Conservation (phyloP, 2,329 filamentous ascomycete genomes). For the Pochonia chlamydosporia region DNA sequence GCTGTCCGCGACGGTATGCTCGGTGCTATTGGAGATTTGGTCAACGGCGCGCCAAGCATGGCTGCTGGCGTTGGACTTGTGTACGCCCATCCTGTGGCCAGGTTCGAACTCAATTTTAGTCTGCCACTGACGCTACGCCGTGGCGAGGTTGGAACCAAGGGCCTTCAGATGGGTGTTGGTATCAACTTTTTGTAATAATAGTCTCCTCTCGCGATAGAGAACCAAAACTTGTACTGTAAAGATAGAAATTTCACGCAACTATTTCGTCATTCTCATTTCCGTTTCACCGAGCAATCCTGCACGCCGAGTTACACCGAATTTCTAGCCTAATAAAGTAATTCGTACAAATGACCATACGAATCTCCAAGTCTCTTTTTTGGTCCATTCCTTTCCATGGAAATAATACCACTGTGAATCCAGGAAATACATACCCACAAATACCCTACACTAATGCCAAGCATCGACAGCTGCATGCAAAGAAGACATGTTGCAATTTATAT, state of each 20-base stretch:
- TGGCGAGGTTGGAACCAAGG: constrained; percentile 85
- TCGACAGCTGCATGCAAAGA: too few relatives aligned
- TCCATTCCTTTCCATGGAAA: too few relatives aligned
- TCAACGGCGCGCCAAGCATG: constrained; percentile 72
- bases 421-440: too few relatives aligned
- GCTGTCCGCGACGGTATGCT: constrained; percentile 49
- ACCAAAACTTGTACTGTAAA: not conserved
- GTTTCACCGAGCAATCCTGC: too few relatives aligned
- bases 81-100: constrained; percentile 87
- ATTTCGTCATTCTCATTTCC: not conserved
- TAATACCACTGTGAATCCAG: too few relatives aligned
- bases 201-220: not conserved
- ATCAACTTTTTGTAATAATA: constrained; percentile 78
- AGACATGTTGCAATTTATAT: too few relatives aligned
- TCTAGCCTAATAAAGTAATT: too few relatives aligned
- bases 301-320: too few relatives aligned
- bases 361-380: too few relatives aligned
- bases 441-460: too few relatives aligned
- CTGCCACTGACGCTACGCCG: constrained; percentile 75
- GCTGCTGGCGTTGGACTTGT: constrained; percentile 86
- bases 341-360: too few relatives aligned
- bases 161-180: constrained; percentile 89
- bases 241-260: constrained; percentile 3
- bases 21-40: constrained; percentile 62
- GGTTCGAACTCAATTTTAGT: constrained; percentile 95